phyloP scores from a whole-genome alignment of 2,329 filamentous ascomycete genomes.

The Trichoderma gracile region DNA sequence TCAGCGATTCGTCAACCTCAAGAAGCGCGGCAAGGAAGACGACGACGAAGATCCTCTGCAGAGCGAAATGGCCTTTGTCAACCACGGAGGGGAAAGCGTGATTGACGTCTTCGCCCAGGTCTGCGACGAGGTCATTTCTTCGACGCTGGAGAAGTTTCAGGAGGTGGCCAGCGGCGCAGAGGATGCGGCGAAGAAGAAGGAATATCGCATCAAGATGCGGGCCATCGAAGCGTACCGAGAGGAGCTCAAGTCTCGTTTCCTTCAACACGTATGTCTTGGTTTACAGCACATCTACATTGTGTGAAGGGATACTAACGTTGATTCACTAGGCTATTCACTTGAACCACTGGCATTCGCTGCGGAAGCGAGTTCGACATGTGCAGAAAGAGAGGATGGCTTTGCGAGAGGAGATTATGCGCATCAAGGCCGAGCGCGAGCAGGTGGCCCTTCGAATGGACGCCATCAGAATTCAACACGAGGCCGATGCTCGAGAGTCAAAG shows the following conservation, averaged over 20 bases:
- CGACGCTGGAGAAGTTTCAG: constrained; percentile 50
- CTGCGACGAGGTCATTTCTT: constrained; percentile 60
- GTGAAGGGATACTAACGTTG: neutral
- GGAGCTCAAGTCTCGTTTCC: constrained; percentile 55
- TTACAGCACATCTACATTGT: neutral
- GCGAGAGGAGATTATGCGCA: constrained; percentile 60
- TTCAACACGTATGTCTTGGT: constrained; percentile 56
- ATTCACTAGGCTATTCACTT: constrained; percentile 56
- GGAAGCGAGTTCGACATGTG: constrained; percentile 57
- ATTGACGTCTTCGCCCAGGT: constrained; percentile 64
- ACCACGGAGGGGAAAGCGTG: constrained; percentile 58
- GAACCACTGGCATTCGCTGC: constrained; percentile 58
- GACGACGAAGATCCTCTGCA: constrained; percentile 48
- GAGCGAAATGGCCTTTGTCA: constrained; percentile 55
- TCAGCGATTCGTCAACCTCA: constrained; percentile 58
- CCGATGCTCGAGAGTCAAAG: constrained; percentile 52
- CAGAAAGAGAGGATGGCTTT: constrained; percentile 59
- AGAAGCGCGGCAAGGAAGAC: constrained; percentile 45
- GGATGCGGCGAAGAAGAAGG: constrained; percentile 51
- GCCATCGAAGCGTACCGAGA: constrained; percentile 61
- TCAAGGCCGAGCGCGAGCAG: constrained; percentile 61
- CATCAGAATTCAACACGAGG: constrained; percentile 60
- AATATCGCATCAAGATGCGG: constrained; percentile 56
- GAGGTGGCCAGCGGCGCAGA: constrained; percentile 43
- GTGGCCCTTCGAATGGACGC: constrained; percentile 64